Conservation (phyloP, 2,329 filamentous ascomycete species). For the Trichophyton rubrum region DNA sequence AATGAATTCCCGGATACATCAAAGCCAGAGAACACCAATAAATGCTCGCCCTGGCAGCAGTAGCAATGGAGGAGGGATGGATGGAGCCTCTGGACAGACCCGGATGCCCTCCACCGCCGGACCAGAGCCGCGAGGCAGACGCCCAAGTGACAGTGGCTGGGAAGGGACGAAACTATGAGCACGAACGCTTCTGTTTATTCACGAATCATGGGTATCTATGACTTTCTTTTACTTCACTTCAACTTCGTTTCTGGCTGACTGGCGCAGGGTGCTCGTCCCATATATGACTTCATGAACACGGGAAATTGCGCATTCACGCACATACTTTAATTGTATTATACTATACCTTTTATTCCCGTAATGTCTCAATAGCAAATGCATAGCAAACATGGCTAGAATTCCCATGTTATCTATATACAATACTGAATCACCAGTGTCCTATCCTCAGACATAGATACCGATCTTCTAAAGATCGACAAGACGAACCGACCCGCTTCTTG, state of each 20-base stretch:
- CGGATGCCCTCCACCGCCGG: slow-evolving; percentile 11
- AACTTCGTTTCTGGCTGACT: neutral
- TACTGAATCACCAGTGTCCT: too few species aligned
- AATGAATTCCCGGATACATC: slow-evolving; percentile 44
- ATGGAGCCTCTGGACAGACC: slow-evolving; percentile 14
- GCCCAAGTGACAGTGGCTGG: slow-evolving; percentile 30
- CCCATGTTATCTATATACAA: neutral
- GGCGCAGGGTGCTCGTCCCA: neutral
- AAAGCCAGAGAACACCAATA: slow-evolving; percentile 21
- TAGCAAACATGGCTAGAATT: neutral
- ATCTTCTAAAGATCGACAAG: neutral
- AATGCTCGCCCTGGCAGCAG: slow-evolving; percentile 7
- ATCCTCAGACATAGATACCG: neutral
- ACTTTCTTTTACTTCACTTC: neutral
- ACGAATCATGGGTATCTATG: neutral
- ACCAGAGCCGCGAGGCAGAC: slow-evolving; percentile 17
- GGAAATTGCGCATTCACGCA: neutral
- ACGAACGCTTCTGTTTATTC: neutral
- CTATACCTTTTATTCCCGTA: neutral
- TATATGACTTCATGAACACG: neutral
- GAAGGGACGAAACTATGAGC: slow-evolving; percentile 29
- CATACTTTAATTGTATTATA: neutral
- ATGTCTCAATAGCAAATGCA: neutral
- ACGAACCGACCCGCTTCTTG: neutral
- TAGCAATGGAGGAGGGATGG: slow-evolving; percentile 9